phyloP scores from a whole-genome alignment of 495 filamentous ascomycete species.

The Amniculicola lignicola region DNA sequence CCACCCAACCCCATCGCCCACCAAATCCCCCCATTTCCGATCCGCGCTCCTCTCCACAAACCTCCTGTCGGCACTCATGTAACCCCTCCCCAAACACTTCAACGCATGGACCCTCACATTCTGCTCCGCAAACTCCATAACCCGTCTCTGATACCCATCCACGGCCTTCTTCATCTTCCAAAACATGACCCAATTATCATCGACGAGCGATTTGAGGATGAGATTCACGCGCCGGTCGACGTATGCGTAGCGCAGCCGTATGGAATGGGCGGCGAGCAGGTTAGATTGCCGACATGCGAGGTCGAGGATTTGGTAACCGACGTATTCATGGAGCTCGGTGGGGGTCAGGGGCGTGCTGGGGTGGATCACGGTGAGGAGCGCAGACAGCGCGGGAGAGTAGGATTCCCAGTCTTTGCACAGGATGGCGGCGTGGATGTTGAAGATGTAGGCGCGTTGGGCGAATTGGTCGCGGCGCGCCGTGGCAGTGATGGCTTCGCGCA shows the following conservation, averaged over 20 bases:
- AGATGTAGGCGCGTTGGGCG: slow-evolving; percentile 51
- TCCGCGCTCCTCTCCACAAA: slow-evolving; percentile 63
- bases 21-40: slow-evolving; percentile 65
- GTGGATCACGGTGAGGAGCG: slow-evolving; percentile 73
- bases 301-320: slow-evolving; percentile 80
- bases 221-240: slow-evolving; percentile 61
- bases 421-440: slow-evolving; percentile 80
- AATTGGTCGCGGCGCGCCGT: slow-evolving; percentile 60
- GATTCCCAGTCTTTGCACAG: slow-evolving; percentile 75
- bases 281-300: slow-evolving; percentile 80
- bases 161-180: slow-evolving; percentile 66
- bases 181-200: slow-evolving; percentile 79
- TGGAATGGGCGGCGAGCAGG: slow-evolving; percentile 66
- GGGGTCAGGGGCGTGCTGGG: slow-evolving; percentile 58
- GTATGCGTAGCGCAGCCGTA: slow-evolving; percentile 55
- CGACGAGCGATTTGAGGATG: slow-evolving; percentile 66
- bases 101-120: slow-evolving; percentile 67
- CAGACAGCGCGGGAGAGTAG: slow-evolving; percentile 81
- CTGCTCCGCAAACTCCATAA: slow-evolving; percentile 78
- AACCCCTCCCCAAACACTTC: slow-evolving; percentile 78
- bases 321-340: slow-evolving; percentile 70
- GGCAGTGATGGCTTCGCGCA: slow-evolving; percentile 83
- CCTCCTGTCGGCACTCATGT: slow-evolving; percentile 65
- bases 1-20: slow-evolving; percentile 72
- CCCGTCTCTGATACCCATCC: slow-evolving; percentile 67